Evolutionary conservation across 2,329 filamentous ascomycete species (phyloP), one percentile per base, ranked within the genome.

Genomic region (Cladophialophora psammophila): DNA sequence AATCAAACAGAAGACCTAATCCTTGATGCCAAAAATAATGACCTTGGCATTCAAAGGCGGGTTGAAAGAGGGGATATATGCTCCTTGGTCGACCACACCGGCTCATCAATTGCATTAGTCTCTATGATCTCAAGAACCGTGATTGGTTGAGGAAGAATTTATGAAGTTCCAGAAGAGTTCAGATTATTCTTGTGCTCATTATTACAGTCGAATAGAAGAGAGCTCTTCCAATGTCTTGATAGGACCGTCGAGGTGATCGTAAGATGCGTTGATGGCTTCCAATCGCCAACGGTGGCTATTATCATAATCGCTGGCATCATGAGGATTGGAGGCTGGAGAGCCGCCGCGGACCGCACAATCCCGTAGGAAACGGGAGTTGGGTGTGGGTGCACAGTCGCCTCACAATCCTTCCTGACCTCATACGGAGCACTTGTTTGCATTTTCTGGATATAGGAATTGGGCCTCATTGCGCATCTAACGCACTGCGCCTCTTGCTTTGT

Each of bases 1-100:
- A 31, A 31, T 26, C 45, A 8, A 50, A 15, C 45, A 48, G 26
- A 26, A 50, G 18, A 26, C 20, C 20, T 12, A 9, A 50, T 50
- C 45, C 45, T 50, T 50, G 18, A 52, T 60, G 42, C 42, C 57
- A 60, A 60, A 60, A 50, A 50, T 50, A 60, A 60, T 35, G 42
- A 12, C 13, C 42, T 50, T 26, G 32, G 34, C 18, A 20, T 45
- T 45, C 13, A 60, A 32, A 34, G 26, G 31, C 40, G 20, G 12
- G 20, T 15, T 13, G 32, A 4, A 31, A 32, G 31, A 20, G 40
- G 26, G 57, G 40, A 35, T 48, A 8, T 50, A 26, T 3, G 9
- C 45, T 50, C 45, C 10, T 26, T 31, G 13, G 45, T 7, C 13
- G 18, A 20, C 45, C 3, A 50, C 20, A 26, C 20, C 8, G 12